A percentile compares a stretch with the other conserved stretches of the same genome.
Conservation (phyloP, 179 eudicot species). For the Sideroxylon spinosum region DNA sequence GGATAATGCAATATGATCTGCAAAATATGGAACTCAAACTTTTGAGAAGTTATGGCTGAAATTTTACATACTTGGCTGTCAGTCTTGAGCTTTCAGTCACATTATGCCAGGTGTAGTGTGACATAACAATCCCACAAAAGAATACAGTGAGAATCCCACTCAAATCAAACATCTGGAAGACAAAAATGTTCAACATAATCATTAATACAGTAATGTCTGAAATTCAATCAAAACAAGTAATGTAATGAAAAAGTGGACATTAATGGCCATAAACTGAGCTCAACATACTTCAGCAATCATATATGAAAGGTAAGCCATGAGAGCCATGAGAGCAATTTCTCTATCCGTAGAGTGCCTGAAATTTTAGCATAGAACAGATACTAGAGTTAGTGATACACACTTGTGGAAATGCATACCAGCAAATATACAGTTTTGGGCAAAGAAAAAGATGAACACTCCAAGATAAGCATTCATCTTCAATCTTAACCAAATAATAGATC, state of each 20-base stretch:
- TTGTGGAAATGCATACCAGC: background rate
- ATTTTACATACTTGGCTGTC: slow-evolving; percentile 63
- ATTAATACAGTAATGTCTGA: background rate
- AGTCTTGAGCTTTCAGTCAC: slow-evolving; percentile 81
- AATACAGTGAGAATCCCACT: slow-evolving; percentile 96
- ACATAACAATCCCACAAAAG: slow-evolving; percentile 98
- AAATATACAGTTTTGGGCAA: background rate
- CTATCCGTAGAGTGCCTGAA: slow-evolving; percentile 67
- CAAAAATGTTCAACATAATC: slow-evolving; percentile 2
- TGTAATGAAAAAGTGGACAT: background rate
- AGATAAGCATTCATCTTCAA: background rate
- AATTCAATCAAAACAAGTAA: background rate
- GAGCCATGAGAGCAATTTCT: slow-evolving; percentile 59
- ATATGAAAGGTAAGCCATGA: slow-evolving; percentile 79
- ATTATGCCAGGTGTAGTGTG: slow-evolving; percentile 96
- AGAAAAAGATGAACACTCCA: background rate
- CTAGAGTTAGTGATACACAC: background rate
- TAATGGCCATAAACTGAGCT: background rate
- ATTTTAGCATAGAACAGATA: slow-evolving; percentile 14
- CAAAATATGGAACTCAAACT: slow-evolving; percentile 9
- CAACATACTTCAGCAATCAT: slow-evolving; percentile 53
- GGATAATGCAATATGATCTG: background rate
- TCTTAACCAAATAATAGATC: background rate
- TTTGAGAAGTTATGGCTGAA: slow-evolving; percentile 1
- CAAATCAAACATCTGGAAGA: slow-evolving; percentile 66